Evolutionary conservation across 2,329 filamentous ascomycete genomes (phyloP).

Genomic region (Endocalyx cinctus): DNA sequence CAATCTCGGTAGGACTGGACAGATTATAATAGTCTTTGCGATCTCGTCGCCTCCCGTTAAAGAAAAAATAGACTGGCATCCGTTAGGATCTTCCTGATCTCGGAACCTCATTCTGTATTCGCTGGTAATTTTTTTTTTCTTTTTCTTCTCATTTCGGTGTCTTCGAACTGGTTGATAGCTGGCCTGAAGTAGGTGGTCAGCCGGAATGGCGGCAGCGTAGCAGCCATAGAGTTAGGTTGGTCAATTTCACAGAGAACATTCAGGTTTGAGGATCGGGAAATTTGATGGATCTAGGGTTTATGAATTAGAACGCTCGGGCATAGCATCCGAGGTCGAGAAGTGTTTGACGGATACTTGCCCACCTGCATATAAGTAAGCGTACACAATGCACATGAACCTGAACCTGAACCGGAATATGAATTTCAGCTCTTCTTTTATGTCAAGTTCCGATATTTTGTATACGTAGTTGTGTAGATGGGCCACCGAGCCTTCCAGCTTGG

Average conservation of each 20-base stretch:
- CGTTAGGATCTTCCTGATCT: too few species aligned
- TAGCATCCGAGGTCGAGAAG: conserved; percentile 18
- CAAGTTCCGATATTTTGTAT: too few species aligned
- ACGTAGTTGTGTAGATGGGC: too few species aligned
- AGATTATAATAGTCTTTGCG: conserved; percentile 20
- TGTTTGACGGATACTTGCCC: conserved; percentile 15
- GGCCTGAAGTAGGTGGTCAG: conserved; percentile 18
- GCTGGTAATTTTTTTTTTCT: conserved; percentile 30
- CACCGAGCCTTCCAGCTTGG: too few species aligned
- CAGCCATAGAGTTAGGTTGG: conserved; percentile 17
- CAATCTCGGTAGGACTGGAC: too few species aligned
- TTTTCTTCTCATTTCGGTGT: too few species aligned
- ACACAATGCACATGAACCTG: too few species aligned
- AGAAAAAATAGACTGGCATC: conserved; percentile 31
- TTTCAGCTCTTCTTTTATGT: too few species aligned
- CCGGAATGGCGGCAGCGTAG: conserved; percentile 16
- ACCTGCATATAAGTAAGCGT: conserved; percentile 20
- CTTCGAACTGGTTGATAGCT: conserved; percentile 20
- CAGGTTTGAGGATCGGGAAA: conserved; percentile 15
- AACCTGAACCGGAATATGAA: too few species aligned
- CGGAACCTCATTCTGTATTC: conserved; percentile 28
- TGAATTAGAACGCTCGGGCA: conserved; percentile 17
- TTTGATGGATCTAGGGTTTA: conserved; percentile 15
- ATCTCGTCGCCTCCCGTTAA: conserved; percentile 9
- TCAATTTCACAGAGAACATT: conserved; percentile 14